Conservation (phyloP, 1,139 yeast genomes). For the Sugiyamaella grinbergsii region DNA sequence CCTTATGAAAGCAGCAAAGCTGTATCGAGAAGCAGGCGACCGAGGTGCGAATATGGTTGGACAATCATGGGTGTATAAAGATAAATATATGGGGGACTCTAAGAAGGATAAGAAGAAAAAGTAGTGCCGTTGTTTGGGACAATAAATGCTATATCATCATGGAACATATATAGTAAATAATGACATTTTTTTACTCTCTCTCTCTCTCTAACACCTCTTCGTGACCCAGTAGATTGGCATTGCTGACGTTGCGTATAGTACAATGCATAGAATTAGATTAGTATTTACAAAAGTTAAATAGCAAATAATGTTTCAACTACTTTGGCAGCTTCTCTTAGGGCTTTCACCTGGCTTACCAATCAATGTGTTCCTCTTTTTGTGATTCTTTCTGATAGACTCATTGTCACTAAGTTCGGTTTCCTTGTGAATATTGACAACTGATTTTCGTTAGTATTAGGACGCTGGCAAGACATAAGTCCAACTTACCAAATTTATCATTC, state of each 20-base stretch:
- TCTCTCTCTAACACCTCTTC: neutral
- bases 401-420: constrained; percentile 92
- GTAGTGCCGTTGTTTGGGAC: neutral
- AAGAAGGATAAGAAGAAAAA: constrained; percentile 25
- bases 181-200: neutral
- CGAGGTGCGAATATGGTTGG: constrained; percentile 68
- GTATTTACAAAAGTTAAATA: constrained; percentile 1
- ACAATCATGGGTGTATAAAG: constrained; percentile 77
- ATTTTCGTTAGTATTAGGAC: no score
- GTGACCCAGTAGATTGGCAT: neutral
- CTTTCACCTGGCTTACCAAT: constrained; percentile 19
- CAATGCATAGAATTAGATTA: neutral
- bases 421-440: constrained; percentile 66
- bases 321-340: constrained; percentile 13
- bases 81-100: constrained; percentile 53
- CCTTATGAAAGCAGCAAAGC: constrained; percentile 63
- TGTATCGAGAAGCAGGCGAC: constrained; percentile 67
- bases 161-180: neutral
- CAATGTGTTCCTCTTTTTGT: constrained; percentile 20
- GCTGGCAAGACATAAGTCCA: no score
- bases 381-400: constrained; percentile 52
- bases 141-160: neutral
- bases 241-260: neutral
- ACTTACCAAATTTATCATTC: constrained; percentile 42
- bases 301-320: no score